Percentiles rank a stretch among this genome's conserved stretches.
Conservation (phyloP, 2,329 filamentous ascomycete species). For the Diplodia mutila region DNA sequence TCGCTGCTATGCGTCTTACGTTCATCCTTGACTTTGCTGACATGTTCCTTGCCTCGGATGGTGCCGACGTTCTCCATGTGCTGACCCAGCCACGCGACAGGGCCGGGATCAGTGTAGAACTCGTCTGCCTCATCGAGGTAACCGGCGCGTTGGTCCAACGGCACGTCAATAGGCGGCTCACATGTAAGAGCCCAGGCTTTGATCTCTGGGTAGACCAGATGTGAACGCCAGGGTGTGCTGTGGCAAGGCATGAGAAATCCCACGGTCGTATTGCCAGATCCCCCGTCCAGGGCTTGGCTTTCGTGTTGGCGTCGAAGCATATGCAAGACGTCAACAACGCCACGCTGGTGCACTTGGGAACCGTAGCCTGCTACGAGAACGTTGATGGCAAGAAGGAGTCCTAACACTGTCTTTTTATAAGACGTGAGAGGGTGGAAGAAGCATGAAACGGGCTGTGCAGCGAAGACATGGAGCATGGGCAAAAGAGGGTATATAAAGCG, state of each 20-base stretch:
- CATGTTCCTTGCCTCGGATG: slow-evolving; percentile 28
- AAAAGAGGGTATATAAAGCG: slow-evolving; percentile 94
- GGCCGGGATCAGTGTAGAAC: slow-evolving; percentile 73
- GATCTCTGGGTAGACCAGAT: slow-evolving; percentile 75
- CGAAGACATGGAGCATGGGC: slow-evolving; percentile 80
- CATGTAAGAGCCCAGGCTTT: slow-evolving; percentile 85
- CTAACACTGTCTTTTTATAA: slow-evolving; percentile 53
- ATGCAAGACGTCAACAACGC: slow-evolving; percentile 72
- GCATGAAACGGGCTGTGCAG: slow-evolving; percentile 54
- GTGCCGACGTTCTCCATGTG: slow-evolving; percentile 46
- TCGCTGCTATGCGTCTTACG: slow-evolving; percentile 25
- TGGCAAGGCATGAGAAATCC: slow-evolving; percentile 96
- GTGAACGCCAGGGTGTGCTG: slow-evolving; percentile 91
- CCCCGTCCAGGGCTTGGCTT: slow-evolving; percentile 29
- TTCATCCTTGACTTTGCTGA: slow-evolving; percentile 30
- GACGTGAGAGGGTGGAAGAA: slow-evolving; percentile 37
- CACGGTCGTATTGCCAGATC: slow-evolving; percentile 40
- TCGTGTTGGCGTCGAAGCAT: slow-evolving; percentile 74
- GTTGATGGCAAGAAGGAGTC: slow-evolving; percentile 56
- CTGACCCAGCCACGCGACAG: slow-evolving; percentile 43
- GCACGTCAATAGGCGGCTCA: slow-evolving; percentile 79
- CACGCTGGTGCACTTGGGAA: slow-evolving; percentile 77
- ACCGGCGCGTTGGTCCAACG: slow-evolving; percentile 60
- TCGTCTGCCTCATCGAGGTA: slow-evolving; percentile 91
- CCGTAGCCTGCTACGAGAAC: slow-evolving; percentile 73